phyloP scores from a whole-genome alignment of 768 basidiomycete genomes.

The Calocybe indica region DNA sequence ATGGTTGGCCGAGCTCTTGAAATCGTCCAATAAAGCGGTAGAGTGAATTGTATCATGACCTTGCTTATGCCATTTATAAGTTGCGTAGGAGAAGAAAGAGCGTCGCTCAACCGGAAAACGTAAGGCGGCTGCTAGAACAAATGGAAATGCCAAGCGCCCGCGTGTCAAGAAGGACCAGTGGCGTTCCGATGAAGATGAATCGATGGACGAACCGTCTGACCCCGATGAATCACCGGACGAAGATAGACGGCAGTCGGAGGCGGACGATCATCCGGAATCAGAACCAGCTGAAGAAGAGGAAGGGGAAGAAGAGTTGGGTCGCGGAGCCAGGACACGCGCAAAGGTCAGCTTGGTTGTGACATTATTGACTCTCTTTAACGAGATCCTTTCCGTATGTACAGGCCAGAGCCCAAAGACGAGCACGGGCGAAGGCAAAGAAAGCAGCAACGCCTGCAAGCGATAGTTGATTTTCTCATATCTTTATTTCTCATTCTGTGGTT shows the following conservation, averaged over 20 bases:
- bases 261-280: slow-evolving; percentile 9
- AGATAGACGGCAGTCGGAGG: slow-evolving; percentile 25
- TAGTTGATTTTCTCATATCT: background rate
- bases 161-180: slow-evolving; percentile 26
- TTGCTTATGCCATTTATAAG: slow-evolving; percentile 1
- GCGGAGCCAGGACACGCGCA: slow-evolving; percentile 19
- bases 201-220: slow-evolving; percentile 29
- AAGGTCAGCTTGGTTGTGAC: slow-evolving; percentile 7
- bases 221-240: slow-evolving; percentile 30
- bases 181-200: slow-evolving; percentile 27
- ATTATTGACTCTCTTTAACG: background rate
- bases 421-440: slow-evolving; percentile 7
- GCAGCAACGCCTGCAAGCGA: slow-evolving; percentile 7
- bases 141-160: slow-evolving; percentile 39
- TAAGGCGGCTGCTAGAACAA: slow-evolving; percentile 39
- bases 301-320: slow-evolving; percentile 22
- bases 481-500: background rate
- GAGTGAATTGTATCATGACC: slow-evolving; percentile 14
- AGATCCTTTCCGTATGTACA: background rate
- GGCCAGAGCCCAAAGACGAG: slow-evolving; percentile 12
- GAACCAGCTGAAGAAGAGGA: slow-evolving; percentile 16
- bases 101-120: slow-evolving; percentile 8
- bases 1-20: slow-evolving; percentile 51
- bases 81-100: slow-evolving; percentile 45
- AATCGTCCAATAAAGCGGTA: slow-evolving; percentile 25